Evolutionary conservation across 257 asterid species (phyloP), one percentile per base, ranked within the genome.

Genomic region (Solanum boliviense): DNA sequence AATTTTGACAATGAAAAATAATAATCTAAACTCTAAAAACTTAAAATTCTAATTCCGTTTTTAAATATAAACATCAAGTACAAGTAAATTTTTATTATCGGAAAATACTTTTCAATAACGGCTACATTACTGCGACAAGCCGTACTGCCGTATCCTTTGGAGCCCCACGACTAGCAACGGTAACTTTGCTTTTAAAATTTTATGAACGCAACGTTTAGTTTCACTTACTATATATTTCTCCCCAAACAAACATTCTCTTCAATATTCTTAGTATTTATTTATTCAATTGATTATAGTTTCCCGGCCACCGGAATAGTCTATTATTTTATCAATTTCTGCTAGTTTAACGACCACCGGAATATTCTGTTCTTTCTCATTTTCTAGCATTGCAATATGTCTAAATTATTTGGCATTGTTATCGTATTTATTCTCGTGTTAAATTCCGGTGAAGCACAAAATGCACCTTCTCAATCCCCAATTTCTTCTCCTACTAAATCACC

Each of bases 391-490:
- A 90, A 89, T 60, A 93, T 92, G 98, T 86, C 21, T 87, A 88
- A 83, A 86, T 13, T 89, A 35, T 35, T 88, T n/a, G 83, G 88
- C 44, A n/a, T 89, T 44, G 90, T 89, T 68, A 35, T 93, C 3
- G 38, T 94, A 10, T 71, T 94, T 0, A 70, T 88, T 70, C 92
- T 86, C 35, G 90, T 84, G 2, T 92, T 90, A 2, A 89, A 88
- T 87, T 81, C 88, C 89, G 87, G 91, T 91, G 39, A 89, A 67
- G 94, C 96, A 2, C 98, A 95, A 89, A 82, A 87, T 86, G 90
- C 95, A 68, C 98, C 98, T 89, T 90, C 95, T 78, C 94, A 88
- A 3, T 88, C 98, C 5, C 98, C 98, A 3, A 29, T 65, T 34
- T 29, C 91, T 81, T 20, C 85, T 39, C 10, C 85, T 13, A 20